Conservation (phyloP, 1,284 basidiomycete species). For the Gymnopus androsaceus region DNA sequence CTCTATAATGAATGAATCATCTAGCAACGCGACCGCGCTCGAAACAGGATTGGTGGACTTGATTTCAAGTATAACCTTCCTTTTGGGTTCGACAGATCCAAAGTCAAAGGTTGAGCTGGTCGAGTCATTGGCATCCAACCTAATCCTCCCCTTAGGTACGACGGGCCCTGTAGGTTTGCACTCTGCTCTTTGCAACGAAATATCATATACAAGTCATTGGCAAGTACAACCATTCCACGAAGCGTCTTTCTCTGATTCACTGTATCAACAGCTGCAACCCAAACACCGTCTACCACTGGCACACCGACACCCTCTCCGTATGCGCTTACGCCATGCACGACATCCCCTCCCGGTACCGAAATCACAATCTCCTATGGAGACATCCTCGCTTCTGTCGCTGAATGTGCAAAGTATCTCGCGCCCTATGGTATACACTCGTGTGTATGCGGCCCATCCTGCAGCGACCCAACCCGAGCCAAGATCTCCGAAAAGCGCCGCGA, state of each 20-base stretch:
- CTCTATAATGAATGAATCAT: slow-evolving; percentile 8
- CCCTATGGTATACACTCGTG: slow-evolving; percentile 25
- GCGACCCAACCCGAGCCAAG: background rate
- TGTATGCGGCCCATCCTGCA: too few species aligned
- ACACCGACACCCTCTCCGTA: slow-evolving; percentile 29
- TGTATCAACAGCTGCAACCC: too few species aligned
- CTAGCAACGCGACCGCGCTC: slow-evolving; percentile 76
- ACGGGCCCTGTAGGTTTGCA: too few species aligned
- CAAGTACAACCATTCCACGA: background rate
- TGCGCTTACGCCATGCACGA: slow-evolving; percentile 28
- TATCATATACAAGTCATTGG: slow-evolving; percentile 6
- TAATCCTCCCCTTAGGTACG: too few species aligned
- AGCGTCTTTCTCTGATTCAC: background rate
- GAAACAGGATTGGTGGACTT: slow-evolving; percentile 69
- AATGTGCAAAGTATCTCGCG: slow-evolving; percentile 25
- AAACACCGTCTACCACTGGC: too few species aligned
- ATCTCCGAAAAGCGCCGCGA: too few species aligned
- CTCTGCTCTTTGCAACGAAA: background rate
- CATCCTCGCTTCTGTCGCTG: slow-evolving; percentile 4
- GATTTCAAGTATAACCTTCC: slow-evolving; percentile 87
- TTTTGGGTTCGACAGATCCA: slow-evolving; percentile 80
- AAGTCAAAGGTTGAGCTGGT: background rate
- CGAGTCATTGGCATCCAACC: background rate
- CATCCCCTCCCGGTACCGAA: slow-evolving; percentile 36
- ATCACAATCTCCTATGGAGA: slow-evolving; percentile 30